phyloP scores from a whole-genome alignment of 2,329 filamentous ascomycete genomes.

The Orbilia brochopaga region DNA sequence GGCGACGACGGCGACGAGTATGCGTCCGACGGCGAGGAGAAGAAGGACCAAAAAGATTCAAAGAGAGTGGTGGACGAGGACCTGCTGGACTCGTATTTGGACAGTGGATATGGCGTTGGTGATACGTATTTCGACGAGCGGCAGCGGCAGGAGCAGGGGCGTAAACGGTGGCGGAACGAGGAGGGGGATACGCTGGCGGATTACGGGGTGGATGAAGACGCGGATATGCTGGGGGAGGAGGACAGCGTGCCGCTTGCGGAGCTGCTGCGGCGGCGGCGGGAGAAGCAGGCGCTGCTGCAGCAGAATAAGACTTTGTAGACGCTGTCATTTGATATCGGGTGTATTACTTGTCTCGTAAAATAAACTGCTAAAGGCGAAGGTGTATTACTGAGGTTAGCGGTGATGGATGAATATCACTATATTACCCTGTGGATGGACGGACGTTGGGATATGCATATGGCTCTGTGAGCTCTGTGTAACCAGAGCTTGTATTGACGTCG shows the following conservation, averaged over 20 bases:
- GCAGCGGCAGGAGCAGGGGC: constrained; percentile 56
- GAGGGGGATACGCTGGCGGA: constrained; percentile 77
- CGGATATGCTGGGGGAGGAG: constrained; percentile 65
- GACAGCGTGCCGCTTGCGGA: constrained; percentile 74
- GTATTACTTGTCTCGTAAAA: not conserved
- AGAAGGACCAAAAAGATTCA: constrained; percentile 54
- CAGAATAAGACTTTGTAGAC: constrained; percentile 11
- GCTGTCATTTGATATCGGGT: not conserved
- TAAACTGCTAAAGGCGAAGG: not conserved
- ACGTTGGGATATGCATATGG: too few relatives aligned
- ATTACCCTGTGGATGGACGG: too few relatives aligned
- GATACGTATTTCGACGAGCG: constrained; percentile 50
- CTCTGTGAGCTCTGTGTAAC: too few relatives aligned
- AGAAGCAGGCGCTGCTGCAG: constrained; percentile 24
- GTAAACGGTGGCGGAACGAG: constrained; percentile 73
- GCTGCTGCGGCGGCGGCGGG: constrained; percentile 66
- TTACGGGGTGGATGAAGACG: constrained; percentile 79
- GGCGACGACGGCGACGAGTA: constrained; percentile 44
- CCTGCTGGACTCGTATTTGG: constrained; percentile 52
- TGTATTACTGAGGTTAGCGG: not conserved
- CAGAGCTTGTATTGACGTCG: too few relatives aligned
- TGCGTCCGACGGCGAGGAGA: constrained; percentile 19
- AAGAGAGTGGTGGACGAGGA: constrained; percentile 55
- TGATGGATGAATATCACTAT: too few relatives aligned
- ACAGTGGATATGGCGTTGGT: constrained; percentile 49